These are phyloP conservation scores for Saccharomyces hybrid DNA, from an alignment of 1,139 yeast genomes.

Conservation along the genomic window DNA sequence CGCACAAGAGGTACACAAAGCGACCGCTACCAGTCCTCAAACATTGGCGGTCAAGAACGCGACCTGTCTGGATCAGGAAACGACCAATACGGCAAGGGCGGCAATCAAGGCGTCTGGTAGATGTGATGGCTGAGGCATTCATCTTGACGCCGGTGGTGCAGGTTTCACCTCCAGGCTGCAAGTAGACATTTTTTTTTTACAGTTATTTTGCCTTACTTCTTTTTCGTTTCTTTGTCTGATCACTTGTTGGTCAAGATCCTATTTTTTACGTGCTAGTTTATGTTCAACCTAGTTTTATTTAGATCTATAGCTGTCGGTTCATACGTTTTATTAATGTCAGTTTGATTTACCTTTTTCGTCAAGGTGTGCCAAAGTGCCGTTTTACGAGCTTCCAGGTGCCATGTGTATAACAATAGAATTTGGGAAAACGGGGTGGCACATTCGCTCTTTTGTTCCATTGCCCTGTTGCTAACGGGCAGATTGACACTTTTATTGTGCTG, in stretches of 20 bases:
- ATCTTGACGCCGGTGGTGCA: neutral
- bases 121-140: constrained; percentile 32
- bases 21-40: neutral
- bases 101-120: constrained; percentile 17
- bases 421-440: neutral
- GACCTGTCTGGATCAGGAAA: neutral
- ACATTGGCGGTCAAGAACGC: neutral
- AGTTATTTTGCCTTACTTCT: neutral
- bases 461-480: neutral
- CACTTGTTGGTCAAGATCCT: neutral
- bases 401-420: neutral
- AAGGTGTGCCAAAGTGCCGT: neutral
- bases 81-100: constrained; percentile 1
- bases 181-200: neutral
- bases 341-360: neutral
- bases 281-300: neutral
- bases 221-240: neutral
- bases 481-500: neutral
- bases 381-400: neutral
- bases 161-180: neutral
- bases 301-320: neutral
- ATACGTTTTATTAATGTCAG: neutral
- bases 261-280: constrained; percentile 25
- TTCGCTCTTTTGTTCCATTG: neutral
- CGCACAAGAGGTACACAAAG: neutral